These are phyloP conservation scores for Rhodamnia argentea DNA, from an alignment of 345 rosid species.

Conservation along the genomic window DNA sequence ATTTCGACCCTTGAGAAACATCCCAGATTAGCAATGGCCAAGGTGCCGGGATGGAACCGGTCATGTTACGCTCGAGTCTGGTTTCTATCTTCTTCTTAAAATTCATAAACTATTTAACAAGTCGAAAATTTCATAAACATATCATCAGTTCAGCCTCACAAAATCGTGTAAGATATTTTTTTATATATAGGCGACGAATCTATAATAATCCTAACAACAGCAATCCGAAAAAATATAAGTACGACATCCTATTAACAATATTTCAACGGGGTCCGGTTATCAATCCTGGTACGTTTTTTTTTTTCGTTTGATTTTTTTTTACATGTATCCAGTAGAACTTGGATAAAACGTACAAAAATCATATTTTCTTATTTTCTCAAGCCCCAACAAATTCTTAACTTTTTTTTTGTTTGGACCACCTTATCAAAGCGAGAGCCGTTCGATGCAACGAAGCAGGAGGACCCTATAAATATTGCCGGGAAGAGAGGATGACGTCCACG, in stretches of 20 bases:
- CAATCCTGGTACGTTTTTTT: not conserved
- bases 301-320: too few relatives aligned
- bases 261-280: not conserved
- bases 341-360: not conserved
- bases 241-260: not conserved
- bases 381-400: not conserved
- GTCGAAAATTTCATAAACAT: not conserved
- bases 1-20: not conserved
- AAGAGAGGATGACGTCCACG: not conserved
- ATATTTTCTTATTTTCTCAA: not conserved
- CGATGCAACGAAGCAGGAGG: not conserved
- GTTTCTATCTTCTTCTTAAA: not conserved
- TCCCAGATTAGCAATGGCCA: not conserved
- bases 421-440: not conserved
- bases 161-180: not conserved
- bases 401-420: not conserved
- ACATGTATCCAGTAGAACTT: too few relatives aligned
- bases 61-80: not conserved
- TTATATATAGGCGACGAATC: not conserved
- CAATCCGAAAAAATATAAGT: not conserved
- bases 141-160: not conserved
- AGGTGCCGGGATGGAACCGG: not conserved
- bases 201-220: not conserved
- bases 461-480: not conserved
- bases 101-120: not conserved